A percentile compares a stretch with the other conserved stretches of the same genome.
Evolutionary conservation across 148 eudicot genomes (phyloP).

Genomic region (Cornus florida): DNA sequence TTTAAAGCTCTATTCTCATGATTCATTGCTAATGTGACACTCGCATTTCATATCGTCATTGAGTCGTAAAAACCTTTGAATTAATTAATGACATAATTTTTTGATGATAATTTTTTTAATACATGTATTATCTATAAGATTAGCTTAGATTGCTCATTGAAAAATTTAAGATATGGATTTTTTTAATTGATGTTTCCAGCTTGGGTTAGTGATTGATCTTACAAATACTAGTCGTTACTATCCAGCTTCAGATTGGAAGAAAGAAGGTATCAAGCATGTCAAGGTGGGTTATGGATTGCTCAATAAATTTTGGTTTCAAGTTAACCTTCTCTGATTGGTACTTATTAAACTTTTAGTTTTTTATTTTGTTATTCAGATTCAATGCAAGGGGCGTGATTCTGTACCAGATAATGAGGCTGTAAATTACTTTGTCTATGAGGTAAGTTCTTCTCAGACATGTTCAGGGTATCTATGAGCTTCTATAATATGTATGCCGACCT

Average conservation of each 20-base stretch:
- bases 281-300: slow-evolving; percentile 52
- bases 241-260: slow-evolving; percentile 59
- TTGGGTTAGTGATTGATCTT: slow-evolving; percentile 95
- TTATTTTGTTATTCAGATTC: slow-evolving; percentile 46
- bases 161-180: slow-evolving; percentile 6
- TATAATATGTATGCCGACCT: not conserved
- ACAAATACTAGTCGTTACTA: slow-evolving; percentile 97
- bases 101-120: not conserved
- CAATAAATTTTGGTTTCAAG: slow-evolving; percentile 5
- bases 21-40: not conserved
- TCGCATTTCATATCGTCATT: not conserved
- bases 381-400: slow-evolving; percentile 94
- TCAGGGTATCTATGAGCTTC: not conserved
- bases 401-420: slow-evolving; percentile 97
- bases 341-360: not conserved
- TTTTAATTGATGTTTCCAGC: slow-evolving; percentile 45
- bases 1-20: not conserved
- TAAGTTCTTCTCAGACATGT: slow-evolving; percentile 19
- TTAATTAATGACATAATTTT: not conserved
- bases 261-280: slow-evolving; percentile 82
- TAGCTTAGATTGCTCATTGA: slow-evolving; percentile 6
- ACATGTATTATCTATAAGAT: not conserved
- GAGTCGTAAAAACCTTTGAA: too few species aligned
- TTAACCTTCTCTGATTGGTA: not conserved
- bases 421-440: slow-evolving; percentile 87